Percentiles rank a stretch among this genome's conserved stretches.
phyloP scores from a whole-genome alignment of 306 rosid genomes.

The Biancaea sappan region DNA sequence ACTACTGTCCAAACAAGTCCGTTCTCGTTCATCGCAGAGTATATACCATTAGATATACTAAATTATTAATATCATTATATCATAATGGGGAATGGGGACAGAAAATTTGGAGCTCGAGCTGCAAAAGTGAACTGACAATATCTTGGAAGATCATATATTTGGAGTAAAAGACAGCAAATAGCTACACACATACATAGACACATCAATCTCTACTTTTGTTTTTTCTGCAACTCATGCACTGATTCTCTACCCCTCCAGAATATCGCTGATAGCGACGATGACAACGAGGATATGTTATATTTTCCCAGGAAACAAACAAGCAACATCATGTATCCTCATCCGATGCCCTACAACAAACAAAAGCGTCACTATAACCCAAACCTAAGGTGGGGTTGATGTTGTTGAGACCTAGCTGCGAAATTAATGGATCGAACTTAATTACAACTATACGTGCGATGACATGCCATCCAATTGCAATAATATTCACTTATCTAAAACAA shows the following conservation, averaged over 20 bases:
- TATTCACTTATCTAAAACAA: too few species aligned
- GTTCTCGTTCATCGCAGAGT: too few species aligned
- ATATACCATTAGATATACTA: too few species aligned
- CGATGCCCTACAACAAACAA: neutral
- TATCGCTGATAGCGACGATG: neutral
- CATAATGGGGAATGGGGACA: neutral
- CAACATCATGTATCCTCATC: neutral
- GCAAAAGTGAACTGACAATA: neutral
- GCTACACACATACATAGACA: neutral
- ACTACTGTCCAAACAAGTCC: too few species aligned
- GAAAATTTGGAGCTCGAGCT: neutral
- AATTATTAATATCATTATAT: neutral
- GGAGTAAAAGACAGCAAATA: neutral
- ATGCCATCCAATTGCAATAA: neutral
- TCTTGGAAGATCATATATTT: neutral
- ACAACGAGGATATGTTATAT: neutral
- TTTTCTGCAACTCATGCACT: neutral
- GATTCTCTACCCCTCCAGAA: neutral
- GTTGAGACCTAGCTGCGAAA: too few species aligned
- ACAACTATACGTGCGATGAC: too few species aligned
- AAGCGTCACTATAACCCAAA: neutral
- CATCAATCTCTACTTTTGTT: slow-evolving; percentile 1
- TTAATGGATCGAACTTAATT: too few species aligned
- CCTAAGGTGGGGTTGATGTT: neutral
- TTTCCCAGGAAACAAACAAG: slow-evolving; percentile 3